phyloP scores from a whole-genome alignment of 139 green algal species.

The Raphidocelis subcapitata region DNA sequence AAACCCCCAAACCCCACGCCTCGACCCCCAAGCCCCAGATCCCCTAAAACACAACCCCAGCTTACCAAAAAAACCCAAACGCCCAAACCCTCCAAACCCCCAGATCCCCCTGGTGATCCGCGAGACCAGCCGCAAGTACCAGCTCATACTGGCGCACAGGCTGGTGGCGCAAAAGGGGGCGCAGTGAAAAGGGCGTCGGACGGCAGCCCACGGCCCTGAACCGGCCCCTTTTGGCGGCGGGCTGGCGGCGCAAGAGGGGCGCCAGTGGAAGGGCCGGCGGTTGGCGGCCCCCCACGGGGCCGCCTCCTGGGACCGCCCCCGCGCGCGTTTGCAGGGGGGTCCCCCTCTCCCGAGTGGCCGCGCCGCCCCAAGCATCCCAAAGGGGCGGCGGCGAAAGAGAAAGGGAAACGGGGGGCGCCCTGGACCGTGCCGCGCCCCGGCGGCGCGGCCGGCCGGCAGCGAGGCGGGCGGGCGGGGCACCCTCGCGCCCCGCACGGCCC shows the following conservation, averaged over 20 bases:
- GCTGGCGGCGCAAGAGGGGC: not conserved
- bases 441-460: no score
- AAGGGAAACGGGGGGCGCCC: no score
- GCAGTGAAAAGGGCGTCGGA: not conserved
- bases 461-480: no score
- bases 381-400: no score
- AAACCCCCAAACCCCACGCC: no score
- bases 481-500: no score
- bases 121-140: conserved; percentile 66
- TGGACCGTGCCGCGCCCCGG: no score
- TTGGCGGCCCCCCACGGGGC: not conserved
- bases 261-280: not conserved
- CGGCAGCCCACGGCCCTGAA: not conserved
- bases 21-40: not conserved
- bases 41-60: not conserved
- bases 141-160: conserved; percentile 56
- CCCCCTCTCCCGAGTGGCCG: no score
- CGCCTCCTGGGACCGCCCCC: not conserved
- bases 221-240: not conserved
- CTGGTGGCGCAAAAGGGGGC: conserved; percentile 32
- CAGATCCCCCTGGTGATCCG: conserved; percentile 62
- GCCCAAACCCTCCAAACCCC: no score
- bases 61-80: not conserved
- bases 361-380: no score
- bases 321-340: no score